phyloP scores from a whole-genome alignment of 768 basidiomycete genomes.

The Trametes elegans region DNA sequence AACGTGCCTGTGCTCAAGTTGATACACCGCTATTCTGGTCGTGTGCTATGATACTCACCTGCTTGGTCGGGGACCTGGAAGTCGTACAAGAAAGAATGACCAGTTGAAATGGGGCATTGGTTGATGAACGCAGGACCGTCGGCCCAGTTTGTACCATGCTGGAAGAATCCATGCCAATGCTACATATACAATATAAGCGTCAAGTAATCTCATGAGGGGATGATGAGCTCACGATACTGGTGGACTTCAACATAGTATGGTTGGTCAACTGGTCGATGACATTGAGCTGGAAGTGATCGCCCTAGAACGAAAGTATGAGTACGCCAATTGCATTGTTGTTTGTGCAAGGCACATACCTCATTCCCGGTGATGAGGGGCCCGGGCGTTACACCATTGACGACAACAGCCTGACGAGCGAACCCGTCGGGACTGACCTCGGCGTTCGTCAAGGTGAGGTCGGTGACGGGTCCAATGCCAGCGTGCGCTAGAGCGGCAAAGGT shows the following conservation, averaged over 20 bases:
- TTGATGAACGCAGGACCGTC: constrained; percentile 48
- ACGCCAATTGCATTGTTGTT: neutral
- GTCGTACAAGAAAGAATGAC: constrained; percentile 40
- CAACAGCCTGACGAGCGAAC: constrained; percentile 21
- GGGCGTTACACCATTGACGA: constrained; percentile 19
- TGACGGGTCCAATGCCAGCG: constrained; percentile 16
- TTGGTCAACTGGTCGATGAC: constrained; percentile 20
- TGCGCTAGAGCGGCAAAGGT: neutral
- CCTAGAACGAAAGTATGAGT: neutral
- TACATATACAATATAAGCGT: neutral
- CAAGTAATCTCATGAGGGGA: neutral
- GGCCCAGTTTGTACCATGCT: constrained; percentile 39
- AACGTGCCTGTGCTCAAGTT: constrained; percentile 23
- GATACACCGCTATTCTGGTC: too few species aligned
- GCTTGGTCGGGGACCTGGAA: constrained; percentile 30
- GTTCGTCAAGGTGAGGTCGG: constrained; percentile 19
- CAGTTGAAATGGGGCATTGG: constrained; percentile 34
- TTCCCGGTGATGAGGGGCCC: constrained; percentile 20
- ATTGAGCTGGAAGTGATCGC: constrained; percentile 23
- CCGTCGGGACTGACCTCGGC: constrained; percentile 30
- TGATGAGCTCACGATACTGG: constrained; percentile 15
- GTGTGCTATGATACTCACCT: constrained; percentile 13
- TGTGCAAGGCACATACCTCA: constrained; percentile 4
- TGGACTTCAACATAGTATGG: constrained; percentile 21
- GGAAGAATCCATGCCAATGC: constrained; percentile 49